These are phyloP conservation scores for Clitoria ternatea DNA, from an alignment of 306 rosid species.

Conservation along the genomic window DNA sequence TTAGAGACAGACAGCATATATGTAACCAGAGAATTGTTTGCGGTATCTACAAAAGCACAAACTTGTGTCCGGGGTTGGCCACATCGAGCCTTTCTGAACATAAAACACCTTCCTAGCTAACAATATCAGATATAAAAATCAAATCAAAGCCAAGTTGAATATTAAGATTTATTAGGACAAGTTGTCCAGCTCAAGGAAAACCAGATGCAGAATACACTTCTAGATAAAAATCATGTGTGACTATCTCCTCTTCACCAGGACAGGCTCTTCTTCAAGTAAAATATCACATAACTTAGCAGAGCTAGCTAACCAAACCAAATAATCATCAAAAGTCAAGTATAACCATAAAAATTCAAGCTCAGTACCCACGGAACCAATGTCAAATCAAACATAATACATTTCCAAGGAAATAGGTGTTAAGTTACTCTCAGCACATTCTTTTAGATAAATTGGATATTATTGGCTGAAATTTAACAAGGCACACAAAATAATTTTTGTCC, in stretches of 20 bases:
- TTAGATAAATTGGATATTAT: no score
- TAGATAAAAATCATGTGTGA: no score
- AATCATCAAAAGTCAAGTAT: background rate
- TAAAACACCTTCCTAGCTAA: background rate
- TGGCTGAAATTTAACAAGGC: no score
- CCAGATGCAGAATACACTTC: background rate
- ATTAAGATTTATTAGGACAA: background rate
- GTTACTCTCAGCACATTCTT: no score
- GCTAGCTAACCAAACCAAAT: background rate
- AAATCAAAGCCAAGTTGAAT: background rate
- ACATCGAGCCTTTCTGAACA: background rate
- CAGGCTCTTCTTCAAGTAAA: slow-evolving; percentile 1
- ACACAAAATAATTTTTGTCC: no score
- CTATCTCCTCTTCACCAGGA: background rate
- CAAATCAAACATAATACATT: background rate
- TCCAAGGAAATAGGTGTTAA: background rate
- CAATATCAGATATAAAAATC: background rate
- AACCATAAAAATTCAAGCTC: background rate
- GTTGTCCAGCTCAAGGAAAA: background rate
- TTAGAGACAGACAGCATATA: background rate
- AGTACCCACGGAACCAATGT: background rate
- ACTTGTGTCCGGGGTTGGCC: background rate
- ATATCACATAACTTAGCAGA: background rate
- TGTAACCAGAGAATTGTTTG: no score
- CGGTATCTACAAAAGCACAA: background rate